A percentile compares a stretch with the other conserved stretches of the same genome.
Evolutionary conservation across 352 stramenopile species (phyloP).

Genomic region (Phytophthora constricta): DNA sequence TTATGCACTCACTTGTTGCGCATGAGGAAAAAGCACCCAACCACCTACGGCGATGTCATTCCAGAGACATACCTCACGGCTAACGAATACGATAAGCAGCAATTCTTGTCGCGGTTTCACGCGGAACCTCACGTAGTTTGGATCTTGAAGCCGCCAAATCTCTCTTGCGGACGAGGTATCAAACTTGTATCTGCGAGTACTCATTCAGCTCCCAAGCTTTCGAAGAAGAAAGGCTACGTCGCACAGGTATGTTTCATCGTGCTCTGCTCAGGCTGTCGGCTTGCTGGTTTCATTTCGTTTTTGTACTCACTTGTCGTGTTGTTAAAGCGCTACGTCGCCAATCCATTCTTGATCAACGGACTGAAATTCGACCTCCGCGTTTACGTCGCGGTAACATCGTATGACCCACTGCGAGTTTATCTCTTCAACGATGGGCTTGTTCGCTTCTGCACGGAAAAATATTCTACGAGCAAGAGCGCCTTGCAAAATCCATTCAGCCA

Average conservation of each 20-base stretch:
- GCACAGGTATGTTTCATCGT: constrained; percentile 46
- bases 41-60: constrained; percentile 58
- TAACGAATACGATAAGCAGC: constrained; percentile 72
- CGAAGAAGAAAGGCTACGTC: constrained; percentile 79
- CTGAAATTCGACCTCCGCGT: constrained; percentile 93
- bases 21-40: constrained; percentile 66
- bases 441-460: constrained; percentile 88
- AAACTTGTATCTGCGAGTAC: constrained; percentile 64
- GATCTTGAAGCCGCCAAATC: constrained; percentile 83
- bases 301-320: neutral
- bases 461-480: constrained; percentile 66
- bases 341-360: constrained; percentile 88
- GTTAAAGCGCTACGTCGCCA: constrained; percentile 76
- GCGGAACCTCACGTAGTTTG: constrained; percentile 61
- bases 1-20: constrained; percentile 68
- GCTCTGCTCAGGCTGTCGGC: neutral
- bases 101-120: constrained; percentile 60
- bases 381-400: constrained; percentile 90
- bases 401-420: constrained; percentile 87
- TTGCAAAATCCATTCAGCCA: constrained; percentile 87
- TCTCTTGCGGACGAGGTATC: constrained; percentile 81
- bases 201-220: constrained; percentile 51
- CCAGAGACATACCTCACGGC: constrained; percentile 77
- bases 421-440: constrained; percentile 89
- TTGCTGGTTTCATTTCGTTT: neutral